A percentile compares a stretch with the other conserved stretches of the same genome.
Conservation (phyloP, 2,329 filamentous ascomycete genomes). For the Zelopaecilomyces penicillatus region DNA sequence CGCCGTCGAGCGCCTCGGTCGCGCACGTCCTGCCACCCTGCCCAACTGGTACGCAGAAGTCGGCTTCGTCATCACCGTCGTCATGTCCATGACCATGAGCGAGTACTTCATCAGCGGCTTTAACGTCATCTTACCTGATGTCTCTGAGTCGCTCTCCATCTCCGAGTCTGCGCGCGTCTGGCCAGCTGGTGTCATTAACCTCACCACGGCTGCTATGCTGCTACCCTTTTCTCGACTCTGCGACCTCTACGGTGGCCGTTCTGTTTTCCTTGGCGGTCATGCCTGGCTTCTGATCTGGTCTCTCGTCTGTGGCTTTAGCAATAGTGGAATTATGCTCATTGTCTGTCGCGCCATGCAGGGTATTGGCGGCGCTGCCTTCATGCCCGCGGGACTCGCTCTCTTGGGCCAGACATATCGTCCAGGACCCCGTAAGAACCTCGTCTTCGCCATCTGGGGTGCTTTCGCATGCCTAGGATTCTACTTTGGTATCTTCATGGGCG, state of each 20-base stretch:
- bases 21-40: slow-evolving; percentile 52
- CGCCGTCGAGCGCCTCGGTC: slow-evolving; percentile 52
- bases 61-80: slow-evolving; percentile 53
- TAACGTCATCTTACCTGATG: slow-evolving; percentile 59
- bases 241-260: slow-evolving; percentile 55
- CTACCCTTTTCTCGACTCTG: slow-evolving; percentile 54
- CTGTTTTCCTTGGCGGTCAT: slow-evolving; percentile 51
- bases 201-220: slow-evolving; percentile 48
- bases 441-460: slow-evolving; percentile 52
- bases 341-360: slow-evolving; percentile 67
- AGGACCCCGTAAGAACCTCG: slow-evolving; percentile 62
- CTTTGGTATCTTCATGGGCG: slow-evolving; percentile 59
- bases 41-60: slow-evolving; percentile 45
- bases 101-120: slow-evolving; percentile 77
- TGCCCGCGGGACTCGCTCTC: slow-evolving; percentile 62
- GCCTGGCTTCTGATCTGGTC: slow-evolving; percentile 62
- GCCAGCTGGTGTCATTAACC: slow-evolving; percentile 55
- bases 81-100: slow-evolving; percentile 55
- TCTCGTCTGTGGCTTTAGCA: slow-evolving; percentile 60
- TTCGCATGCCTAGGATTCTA: slow-evolving; percentile 53
- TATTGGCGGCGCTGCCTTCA: slow-evolving; percentile 61
- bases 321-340: slow-evolving; percentile 61
- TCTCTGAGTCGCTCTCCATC: slow-evolving; percentile 55
- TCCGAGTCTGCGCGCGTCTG: slow-evolving; percentile 52
- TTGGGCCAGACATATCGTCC: slow-evolving; percentile 61